These are phyloP conservation scores for Ophiostoma angusticollis DNA, from an alignment of 2,329 filamentous ascomycete species.

Conservation along the genomic window DNA sequence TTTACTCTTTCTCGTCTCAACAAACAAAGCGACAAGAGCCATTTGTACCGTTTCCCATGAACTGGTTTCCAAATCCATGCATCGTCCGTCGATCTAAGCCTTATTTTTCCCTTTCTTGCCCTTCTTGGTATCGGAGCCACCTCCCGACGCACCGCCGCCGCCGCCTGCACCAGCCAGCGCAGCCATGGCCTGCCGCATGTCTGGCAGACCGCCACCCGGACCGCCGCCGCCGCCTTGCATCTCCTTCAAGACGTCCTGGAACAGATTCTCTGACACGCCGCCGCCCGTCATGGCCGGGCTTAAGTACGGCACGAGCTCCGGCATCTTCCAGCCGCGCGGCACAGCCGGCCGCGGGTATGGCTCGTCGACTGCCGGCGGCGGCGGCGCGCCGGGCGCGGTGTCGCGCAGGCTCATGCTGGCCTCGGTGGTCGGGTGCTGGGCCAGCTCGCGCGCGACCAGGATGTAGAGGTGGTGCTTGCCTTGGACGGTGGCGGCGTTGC, in stretches of 20 bases:
- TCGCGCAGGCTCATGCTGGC: conserved; percentile 54
- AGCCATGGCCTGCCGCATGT: conserved; percentile 8
- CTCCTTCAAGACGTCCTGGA: conserved; percentile 94
- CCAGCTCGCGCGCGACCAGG: conserved; percentile 64
- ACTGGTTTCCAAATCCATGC: too few relatives aligned
- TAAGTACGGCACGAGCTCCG: conserved; percentile 69
- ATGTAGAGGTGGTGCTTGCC: conserved; percentile 81
- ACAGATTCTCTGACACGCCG: conserved; percentile 84
- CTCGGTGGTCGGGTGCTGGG: conserved; percentile 64
- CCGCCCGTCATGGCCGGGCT: conserved; percentile 84
- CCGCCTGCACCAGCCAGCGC: conserved; percentile 18
- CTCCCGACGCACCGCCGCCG: neutral
- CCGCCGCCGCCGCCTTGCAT: conserved; percentile 44
- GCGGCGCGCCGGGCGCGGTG: conserved; percentile 59
- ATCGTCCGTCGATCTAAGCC: conserved; percentile 12
- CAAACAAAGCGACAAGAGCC: too few relatives aligned
- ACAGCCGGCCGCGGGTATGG: conserved; percentile 60
- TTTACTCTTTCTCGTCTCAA: neutral
- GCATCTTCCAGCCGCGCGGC: conserved; percentile 86
- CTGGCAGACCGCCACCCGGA: conserved; percentile 1
- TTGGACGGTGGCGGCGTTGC: conserved; percentile 45
- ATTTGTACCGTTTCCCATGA: too few relatives aligned
- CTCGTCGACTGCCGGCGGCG: conserved; percentile 48
- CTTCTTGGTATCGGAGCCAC: conserved; percentile 6
- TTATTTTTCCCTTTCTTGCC: conserved; percentile 20